Base-by-base conservation (phyloP, 306 rosid genomes). In the Vachellia pachyceras region DNA sequence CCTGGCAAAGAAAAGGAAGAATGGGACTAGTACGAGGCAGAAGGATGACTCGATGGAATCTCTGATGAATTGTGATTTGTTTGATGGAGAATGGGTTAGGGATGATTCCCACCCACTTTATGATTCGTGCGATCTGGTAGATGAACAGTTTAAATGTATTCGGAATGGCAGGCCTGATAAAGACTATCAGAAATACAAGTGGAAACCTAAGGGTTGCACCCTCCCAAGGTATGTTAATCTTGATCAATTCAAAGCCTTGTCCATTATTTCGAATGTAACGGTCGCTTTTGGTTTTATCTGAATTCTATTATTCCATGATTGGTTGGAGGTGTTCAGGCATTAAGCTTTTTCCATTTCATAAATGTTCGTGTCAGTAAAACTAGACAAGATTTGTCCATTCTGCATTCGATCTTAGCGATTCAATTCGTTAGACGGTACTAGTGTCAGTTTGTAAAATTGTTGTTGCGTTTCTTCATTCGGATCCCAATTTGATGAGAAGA, bases 71-170 rank as follows among this genome's bases (percentile, higher is more conserved):
- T 95, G 99, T 85, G 92, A 95, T 88, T 78, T 95, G 3, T 90
- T 89, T 40, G 73, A 95, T 75, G 99, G 99, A 11, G 88, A 87
- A 9, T 95, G 99, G 99, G 90, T 93, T 22, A 87, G 76, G 81
- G 99, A 95, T 73, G 93, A 90, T 69, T 86, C 93, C 0, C 86
- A 91, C 57, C 93, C 97, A 33, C 92, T 91, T 35, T 95, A 95
- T 5, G 90, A 88, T 63, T 95, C 97, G 33, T 95, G 99, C 79
- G 42, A 90, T 35, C 57, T 90, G 29, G 80, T 93, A 1, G 99
- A 93, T 80, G 94, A 93, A 77, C 99, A 95, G 73, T 95, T 95
- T 88, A 82, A 89, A 58, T 95, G 99, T 78, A 78, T 89, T 77
- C 25, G 72, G 52, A 95, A 95, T 73, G 97, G 98, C 49, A 89